Base-by-base conservation (phyloP, 768 basidiomycete genomes). In the Boletus sp. region DNA sequence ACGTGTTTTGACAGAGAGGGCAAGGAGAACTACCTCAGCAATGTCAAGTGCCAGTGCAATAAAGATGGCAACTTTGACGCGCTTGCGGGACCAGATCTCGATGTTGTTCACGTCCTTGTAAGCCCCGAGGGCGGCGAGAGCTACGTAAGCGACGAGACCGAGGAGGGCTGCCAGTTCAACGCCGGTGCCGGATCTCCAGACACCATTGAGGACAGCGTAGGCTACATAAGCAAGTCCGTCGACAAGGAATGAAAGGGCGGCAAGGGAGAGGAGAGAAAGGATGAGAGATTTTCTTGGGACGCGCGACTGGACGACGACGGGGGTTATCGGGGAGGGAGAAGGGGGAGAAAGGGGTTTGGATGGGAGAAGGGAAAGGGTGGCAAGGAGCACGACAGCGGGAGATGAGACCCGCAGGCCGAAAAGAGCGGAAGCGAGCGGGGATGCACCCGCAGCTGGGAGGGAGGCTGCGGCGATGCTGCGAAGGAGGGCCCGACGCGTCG, bases 221-320 rank as follows among this genome's bases (percentile, higher is more conserved):
- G 82, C 74, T 42, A 89, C 83, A 64, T 90, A 87, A 15, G 86
- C 78, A 33, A 87, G 77, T 14, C 91, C 94, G 67, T 96, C 92
- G 32, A 84, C 72, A 50, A 95, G 77, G 69, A 85, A 95, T 15
- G 88, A 85, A 50, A 87, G 70, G n/a, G 89, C 81, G 24, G 80
- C 68, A 52, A 94, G 75, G 49, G 87, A 83, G 47, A 95, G 78
- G 58, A 92, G 75, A 42, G 79, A 70, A 47, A 94, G 78, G 68
- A 98, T 93, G 57, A 86, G 73, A 41, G 81, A 80, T 57, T 89
- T 84, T 67, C 94, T 87, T 41, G 94, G 93, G 51, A 86, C 78
- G 57, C 81, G 78, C 55, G 80, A 81, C 54, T 86, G 81, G 67
- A 92, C 83, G 72, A 92, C 83, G 70, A 93, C 90, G 51, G 86